Evolutionary conservation across 768 basidiomycete genomes (phyloP).

Genomic region (Amanita inopinata): DNA sequence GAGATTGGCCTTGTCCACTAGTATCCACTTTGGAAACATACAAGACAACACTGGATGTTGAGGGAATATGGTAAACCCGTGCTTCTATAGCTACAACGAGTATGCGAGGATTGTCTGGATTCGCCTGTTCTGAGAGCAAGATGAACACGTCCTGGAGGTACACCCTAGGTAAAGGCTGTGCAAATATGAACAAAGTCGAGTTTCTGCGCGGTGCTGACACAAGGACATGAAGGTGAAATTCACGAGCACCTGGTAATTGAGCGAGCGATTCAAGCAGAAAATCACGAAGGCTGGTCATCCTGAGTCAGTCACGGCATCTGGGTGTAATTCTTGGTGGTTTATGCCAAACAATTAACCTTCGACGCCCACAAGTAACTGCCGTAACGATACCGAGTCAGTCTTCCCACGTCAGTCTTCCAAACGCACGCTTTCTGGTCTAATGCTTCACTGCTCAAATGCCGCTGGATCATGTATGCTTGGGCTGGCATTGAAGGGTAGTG

Average conservation of each 20-base stretch:
- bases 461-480: no score
- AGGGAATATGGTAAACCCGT: slow-evolving; percentile 61
- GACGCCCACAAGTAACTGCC: no score
- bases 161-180: slow-evolving; percentile 51
- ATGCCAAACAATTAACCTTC: slow-evolving; percentile 11
- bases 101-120: slow-evolving; percentile 39
- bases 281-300: slow-evolving; percentile 44
- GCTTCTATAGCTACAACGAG: slow-evolving; percentile 79
- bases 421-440: no score
- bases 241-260: slow-evolving; percentile 53
- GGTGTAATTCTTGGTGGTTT: background rate
- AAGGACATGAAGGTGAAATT: slow-evolving; percentile 70
- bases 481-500: no score
- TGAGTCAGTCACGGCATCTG: slow-evolving; percentile 11
- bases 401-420: no score
- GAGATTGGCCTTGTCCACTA: slow-evolving; percentile 61
- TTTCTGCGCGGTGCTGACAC: slow-evolving; percentile 60
- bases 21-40: slow-evolving; percentile 95
- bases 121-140: slow-evolving; percentile 56
- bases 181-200: slow-evolving; percentile 65
- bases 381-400: no score
- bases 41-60: slow-evolving; percentile 59
- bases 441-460: no score
- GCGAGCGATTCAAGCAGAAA: slow-evolving; percentile 47
- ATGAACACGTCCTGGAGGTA: slow-evolving; percentile 73